These are phyloP conservation scores for Amanita thiersii DNA, from an alignment of 768 basidiomycete species.

Conservation along the genomic window DNA sequence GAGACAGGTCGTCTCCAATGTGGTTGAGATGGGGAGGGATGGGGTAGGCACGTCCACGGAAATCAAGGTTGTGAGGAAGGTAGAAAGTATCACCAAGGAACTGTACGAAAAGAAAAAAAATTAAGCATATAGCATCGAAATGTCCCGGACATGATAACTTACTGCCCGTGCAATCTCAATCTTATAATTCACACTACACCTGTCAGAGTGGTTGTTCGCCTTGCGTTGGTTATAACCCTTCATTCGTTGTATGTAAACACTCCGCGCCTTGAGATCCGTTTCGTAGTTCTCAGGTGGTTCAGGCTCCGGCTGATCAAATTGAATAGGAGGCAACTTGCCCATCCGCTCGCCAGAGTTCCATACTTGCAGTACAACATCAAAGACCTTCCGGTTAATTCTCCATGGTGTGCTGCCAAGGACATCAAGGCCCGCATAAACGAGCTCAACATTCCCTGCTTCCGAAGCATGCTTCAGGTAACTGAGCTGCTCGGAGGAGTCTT, in stretches of 20 bases:
- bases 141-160: slow-evolving; percentile 19
- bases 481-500: slow-evolving; percentile 80
- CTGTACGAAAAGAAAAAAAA: slow-evolving; percentile 24
- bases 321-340: slow-evolving; percentile 77
- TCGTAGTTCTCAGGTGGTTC: slow-evolving; percentile 33
- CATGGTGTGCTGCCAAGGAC: slow-evolving; percentile 87
- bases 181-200: slow-evolving; percentile 93
- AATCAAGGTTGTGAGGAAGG: slow-evolving; percentile 94
- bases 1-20: slow-evolving; percentile 88
- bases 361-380: slow-evolving; percentile 65
- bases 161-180: slow-evolving; percentile 93
- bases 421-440: slow-evolving; percentile 84
- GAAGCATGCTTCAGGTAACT: slow-evolving; percentile 73
- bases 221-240: slow-evolving; percentile 48
- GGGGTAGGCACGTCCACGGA: slow-evolving; percentile 95
- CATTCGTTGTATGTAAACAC: slow-evolving; percentile 44
- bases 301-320: slow-evolving; percentile 60
- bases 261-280: slow-evolving; percentile 47
- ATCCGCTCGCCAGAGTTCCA: slow-evolving; percentile 85
- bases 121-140: not conserved
- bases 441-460: slow-evolving; percentile 65
- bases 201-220: slow-evolving; percentile 81
- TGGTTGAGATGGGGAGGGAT: slow-evolving; percentile 94
- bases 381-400: slow-evolving; percentile 75
- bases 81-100: slow-evolving; percentile 87